Base-by-base conservation (phyloP, 495 filamentous ascomycete genomes). In the Xanthoparmelia taractica region DNA sequence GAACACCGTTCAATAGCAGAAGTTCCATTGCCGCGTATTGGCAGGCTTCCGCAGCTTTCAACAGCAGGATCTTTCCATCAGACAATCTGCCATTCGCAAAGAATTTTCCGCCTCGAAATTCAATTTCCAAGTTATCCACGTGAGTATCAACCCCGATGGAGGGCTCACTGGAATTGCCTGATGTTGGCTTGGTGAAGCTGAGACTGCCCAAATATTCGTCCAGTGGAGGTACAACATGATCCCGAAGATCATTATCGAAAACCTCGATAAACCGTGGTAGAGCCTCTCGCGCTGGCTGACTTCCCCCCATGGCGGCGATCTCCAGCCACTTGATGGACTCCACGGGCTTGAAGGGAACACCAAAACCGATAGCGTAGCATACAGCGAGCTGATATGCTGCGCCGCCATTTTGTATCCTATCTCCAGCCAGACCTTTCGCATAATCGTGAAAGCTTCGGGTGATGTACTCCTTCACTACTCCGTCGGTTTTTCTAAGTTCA, bases 291-390 rank as follows among this genome's bases (percentile, higher is more conserved):
- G 67, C 67, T 7, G 60, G 52, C 41, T 67, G 61, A 17, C 48
- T 65, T 12, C 68, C 68, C 41, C 64, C 27, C 50, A 47, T 57
- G 25, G 69, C 60, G 17, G 69, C 69, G 59, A 70, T 37, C 18
- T 36, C 31, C 40, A 65, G 55, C 69, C 69, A 69, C 56, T 55
- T 64, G 12, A 71, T 43, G 27, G 65, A 70, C 52, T 70, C 65
- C 25, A 56, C 58, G 40, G 67, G 68, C 20, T 65, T 12, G 34
- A 70, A 70, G 31, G 54, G 40, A 11, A 65, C 63, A 3, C 69
- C 69, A 43, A 70, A 70, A 48, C 63, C 65, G 57, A 57, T 67
- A 10, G 69, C 67, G 48, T 70, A 71, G 43, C 68, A 68, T 40
- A 70, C 56, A 25, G 69, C 69, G 18, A 71, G 54, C 43, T 69